Conservation (phyloP, 2,329 filamentous ascomycete genomes). For the Didymella keratinophila region DNA sequence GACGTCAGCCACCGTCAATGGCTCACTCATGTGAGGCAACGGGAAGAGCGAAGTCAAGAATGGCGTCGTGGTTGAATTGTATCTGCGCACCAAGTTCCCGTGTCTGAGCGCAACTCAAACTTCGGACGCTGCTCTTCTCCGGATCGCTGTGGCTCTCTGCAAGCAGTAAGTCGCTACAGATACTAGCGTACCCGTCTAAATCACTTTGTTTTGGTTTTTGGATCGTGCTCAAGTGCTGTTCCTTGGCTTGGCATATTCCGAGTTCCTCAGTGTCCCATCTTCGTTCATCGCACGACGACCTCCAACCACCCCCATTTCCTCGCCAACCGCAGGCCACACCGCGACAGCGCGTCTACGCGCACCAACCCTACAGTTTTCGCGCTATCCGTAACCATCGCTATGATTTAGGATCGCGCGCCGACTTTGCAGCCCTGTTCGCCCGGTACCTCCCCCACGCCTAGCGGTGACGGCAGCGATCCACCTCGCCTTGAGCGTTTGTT, state of each 20-base stretch:
- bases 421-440: constrained; percentile 28
- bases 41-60: constrained; percentile 20
- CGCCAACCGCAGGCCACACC: constrained; percentile 21
- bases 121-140: neutral
- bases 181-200: constrained; percentile 18
- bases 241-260: constrained; percentile 31
- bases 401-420: constrained; percentile 32
- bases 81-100: neutral
- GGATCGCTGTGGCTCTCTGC: neutral
- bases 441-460: constrained; percentile 23
- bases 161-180: constrained; percentile 7
- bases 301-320: constrained; percentile 45
- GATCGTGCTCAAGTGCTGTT: constrained; percentile 25
- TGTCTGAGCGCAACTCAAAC: neutral
- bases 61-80: neutral
- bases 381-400: constrained; percentile 27
- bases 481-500: constrained; percentile 3
- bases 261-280: constrained; percentile 10
- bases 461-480: constrained; percentile 33
- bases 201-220: constrained; percentile 34
- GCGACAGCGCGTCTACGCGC: constrained; percentile 40
- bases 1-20: constrained; percentile 8
- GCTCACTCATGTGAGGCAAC: constrained; percentile 15
- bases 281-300: constrained; percentile 28
- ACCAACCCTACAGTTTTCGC: constrained; percentile 25